Percentiles rank a stretch among this genome's conserved stretches.
phyloP scores from a whole-genome alignment of 495 filamentous ascomycete species.

The Sordaria brevicollis region DNA sequence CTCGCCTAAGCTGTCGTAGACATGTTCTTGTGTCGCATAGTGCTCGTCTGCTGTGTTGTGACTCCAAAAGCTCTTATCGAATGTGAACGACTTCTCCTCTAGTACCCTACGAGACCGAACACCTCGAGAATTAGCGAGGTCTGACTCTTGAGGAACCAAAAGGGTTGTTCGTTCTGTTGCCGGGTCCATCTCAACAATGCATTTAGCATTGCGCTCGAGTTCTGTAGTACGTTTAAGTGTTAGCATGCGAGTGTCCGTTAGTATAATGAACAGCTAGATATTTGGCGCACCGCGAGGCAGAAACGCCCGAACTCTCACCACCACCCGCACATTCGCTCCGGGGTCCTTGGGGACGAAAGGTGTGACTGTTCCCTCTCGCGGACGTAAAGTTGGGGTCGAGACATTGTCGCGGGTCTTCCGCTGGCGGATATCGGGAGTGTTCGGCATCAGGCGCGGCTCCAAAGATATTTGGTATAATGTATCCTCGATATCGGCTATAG shows the following conservation, averaged over 20 bases:
- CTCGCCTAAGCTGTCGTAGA: slow-evolving; percentile 90
- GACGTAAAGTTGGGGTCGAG: slow-evolving; percentile 62
- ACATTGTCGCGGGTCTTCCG: slow-evolving; percentile 45
- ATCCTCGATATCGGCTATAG: slow-evolving; percentile 30
- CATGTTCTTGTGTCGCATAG: slow-evolving; percentile 64
- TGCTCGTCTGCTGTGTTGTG: slow-evolving; percentile 58
- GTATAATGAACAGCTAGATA: background rate
- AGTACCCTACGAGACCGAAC: slow-evolving; percentile 62
- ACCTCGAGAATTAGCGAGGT: slow-evolving; percentile 51
- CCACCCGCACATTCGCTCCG: slow-evolving; percentile 87
- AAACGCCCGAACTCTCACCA: slow-evolving; percentile 85
- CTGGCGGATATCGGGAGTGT: slow-evolving; percentile 19
- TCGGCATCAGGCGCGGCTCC: slow-evolving; percentile 35
- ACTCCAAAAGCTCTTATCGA: slow-evolving; percentile 98
- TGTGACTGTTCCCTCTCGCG: slow-evolving; percentile 52
- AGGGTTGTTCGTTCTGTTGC: slow-evolving; percentile 70
- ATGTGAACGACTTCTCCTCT: slow-evolving; percentile 87
- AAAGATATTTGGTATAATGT: slow-evolving; percentile 36
- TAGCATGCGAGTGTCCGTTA: background rate
- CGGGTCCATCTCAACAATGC: slow-evolving; percentile 86
- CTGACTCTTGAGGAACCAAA: slow-evolving; percentile 51
- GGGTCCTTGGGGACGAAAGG: slow-evolving; percentile 38
- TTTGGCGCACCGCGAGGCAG: slow-evolving; percentile 63
- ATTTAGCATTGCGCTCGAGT: slow-evolving; percentile 65
- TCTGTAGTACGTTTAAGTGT: slow-evolving; percentile 44